Conservation (phyloP, 148 eudicot species). For the Amaranthus hypochondriacus region DNA sequence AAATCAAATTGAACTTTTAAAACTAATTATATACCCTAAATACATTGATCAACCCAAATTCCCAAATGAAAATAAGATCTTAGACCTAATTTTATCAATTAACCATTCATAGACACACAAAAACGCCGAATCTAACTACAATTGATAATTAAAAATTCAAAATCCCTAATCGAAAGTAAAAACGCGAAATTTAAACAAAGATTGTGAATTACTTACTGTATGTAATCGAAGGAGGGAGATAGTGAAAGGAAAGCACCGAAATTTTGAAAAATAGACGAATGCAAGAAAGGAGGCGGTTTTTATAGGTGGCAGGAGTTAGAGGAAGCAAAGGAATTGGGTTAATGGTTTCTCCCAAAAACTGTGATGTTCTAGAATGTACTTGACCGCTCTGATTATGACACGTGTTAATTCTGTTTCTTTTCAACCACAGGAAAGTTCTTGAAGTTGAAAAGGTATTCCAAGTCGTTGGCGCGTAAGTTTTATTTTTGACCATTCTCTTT, state of each 20-base stretch:
- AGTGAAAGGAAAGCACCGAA: not conserved
- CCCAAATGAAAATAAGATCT: too few relatives aligned
- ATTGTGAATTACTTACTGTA: not conserved
- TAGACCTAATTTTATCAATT: not conserved
- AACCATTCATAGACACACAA: not conserved
- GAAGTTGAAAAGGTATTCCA: not conserved
- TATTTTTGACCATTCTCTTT: not conserved
- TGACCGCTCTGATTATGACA: conserved; percentile 2
- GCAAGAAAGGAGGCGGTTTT: not conserved
- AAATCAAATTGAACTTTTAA: not conserved
- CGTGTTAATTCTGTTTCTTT: conserved; percentile 6
- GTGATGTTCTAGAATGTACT: conserved; percentile 32
- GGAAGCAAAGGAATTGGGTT: not conserved
- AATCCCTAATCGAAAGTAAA: conserved; percentile 10
- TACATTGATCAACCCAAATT: not conserved
- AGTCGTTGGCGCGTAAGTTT: not conserved
- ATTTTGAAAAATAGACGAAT: not conserved
- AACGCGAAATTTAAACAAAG: not conserved
- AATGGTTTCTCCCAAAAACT: not conserved
- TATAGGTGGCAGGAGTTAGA: conserved; percentile 5
- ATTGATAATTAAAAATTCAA: not conserved
- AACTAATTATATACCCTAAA: not conserved
- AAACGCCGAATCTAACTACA: not conserved
- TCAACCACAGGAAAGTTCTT: conserved; percentile 1
- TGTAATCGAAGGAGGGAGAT: not conserved